Evolutionary conservation across 208 protist species (phyloP), one percentile per base, ranked within the genome.

Genomic region (Vickermania ingenoplastis): DNA sequence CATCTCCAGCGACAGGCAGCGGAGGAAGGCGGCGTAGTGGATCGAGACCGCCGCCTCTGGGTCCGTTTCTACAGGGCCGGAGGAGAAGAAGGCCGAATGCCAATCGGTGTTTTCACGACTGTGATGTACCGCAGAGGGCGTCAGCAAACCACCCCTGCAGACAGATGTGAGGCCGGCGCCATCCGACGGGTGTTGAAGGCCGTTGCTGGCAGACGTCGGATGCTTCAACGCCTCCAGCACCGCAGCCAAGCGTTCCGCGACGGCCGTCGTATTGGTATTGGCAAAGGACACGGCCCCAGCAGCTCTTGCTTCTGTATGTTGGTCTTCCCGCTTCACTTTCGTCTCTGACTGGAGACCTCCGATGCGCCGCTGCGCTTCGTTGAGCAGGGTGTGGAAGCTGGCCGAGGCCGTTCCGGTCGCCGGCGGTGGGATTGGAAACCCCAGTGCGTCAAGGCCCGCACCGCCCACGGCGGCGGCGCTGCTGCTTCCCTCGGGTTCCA

Each of bases 1-100:
- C 36, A 70, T 71, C 14, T 64, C 66, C 13, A 68, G 57, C 54
- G 73, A 74, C 56, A 93, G 67, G 1, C 74, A 67, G 30, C 70
- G 61, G 41, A 71, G 61, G 27, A 67, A 78, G 3, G 72, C 53
- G 22, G 56, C 53, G 53, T 73, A 58, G 59, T 66, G 49, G 41
- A 84, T 56, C 26, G 59, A 26, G 57, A 71, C 76, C 1, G 57
- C 54, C 2, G 58, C 68, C 26, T 64, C 41, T n/a, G 57, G 11
- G 13, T 27, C n/a, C 31, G 45, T 24, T 25, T 55, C n/a, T 17
- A 41, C 26, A 36, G 53, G 26, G 7, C 53, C 53, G 53, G 53
- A 36, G 53, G 22, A 11, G 4, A n/a, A n/a, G n/a, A n/a, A n/a
- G n/a, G n/a, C n/a, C 36, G 11, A 17, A 7, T 45, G 36, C 36